Evolutionary conservation across 257 asterid species (phyloP), one percentile per base, ranked within the genome.

Genomic region (Coffea canephora): DNA sequence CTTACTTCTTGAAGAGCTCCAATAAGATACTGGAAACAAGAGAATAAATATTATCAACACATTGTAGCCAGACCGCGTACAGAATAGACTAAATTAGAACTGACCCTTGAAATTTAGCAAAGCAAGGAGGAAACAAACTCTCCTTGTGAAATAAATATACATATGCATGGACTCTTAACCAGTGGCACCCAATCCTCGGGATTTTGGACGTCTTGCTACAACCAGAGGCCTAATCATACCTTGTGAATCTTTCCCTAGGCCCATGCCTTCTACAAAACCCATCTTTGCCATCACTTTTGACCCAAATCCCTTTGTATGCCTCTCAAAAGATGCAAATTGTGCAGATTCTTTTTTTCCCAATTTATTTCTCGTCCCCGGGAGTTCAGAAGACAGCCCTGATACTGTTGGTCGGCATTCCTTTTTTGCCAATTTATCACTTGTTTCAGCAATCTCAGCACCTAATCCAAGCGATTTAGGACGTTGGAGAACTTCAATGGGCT

Each of bases 401-500:
- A 87, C 23, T 62, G 69, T 80, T 50, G 75, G 79, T 75, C 68
- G 86, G 65, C 73, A 43, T 39, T 80, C 85, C 52, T 78, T 74
- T 52, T 71, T 82, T 10, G 71, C 59, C 23, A 81, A 71, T 39
- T 75, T 74, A 68, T 34, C 79, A 76, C 88, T 86, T 59, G 87
- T 69, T 84, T 93, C 98, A 4, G 92, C 89, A 75, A 70, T 85
- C n/a, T 84, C 89, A 1, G 97, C 97, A 66, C 99, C 99, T 87
- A 93, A 86, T 77, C 99, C 99, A 18, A 96, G 97, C 72, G 99
- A 88, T 82, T 90, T 96, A 31, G 98, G 98, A 62, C 99, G 89
- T 79, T 92, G 97, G 49, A 54, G 76, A 71, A 89, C 99, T 88
- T 94, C 94, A 41, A 96, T 89, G 68, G 99, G 99, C 84, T 82